Percentiles rank a stretch among this genome's conserved stretches.
Evolutionary conservation across 176 grass and related monocot species (phyloP).

Genomic region (Eremochloa ophiuroides): DNA sequence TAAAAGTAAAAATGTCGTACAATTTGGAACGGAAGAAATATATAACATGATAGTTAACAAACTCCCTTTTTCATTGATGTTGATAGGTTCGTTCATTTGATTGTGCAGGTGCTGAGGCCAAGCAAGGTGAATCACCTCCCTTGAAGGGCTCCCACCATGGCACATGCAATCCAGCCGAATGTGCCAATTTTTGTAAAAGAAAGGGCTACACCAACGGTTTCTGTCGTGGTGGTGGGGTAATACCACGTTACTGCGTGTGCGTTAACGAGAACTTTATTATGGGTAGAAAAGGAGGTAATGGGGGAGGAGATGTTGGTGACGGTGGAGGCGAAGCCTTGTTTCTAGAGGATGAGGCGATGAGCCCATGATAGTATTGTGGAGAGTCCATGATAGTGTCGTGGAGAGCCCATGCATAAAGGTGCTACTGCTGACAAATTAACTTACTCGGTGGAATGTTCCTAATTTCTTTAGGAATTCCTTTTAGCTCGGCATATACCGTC

Average conservation of each 20-base stretch:
- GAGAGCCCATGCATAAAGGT: too few species aligned
- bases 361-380: too few species aligned
- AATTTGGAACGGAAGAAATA: too few species aligned
- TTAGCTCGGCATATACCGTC: too few species aligned
- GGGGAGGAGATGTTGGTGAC: background rate
- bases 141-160: too few species aligned
- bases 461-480: too few species aligned
- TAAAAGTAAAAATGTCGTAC: too few species aligned
- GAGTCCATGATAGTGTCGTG: too few species aligned
- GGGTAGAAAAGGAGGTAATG: background rate
- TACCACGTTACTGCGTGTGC: background rate
- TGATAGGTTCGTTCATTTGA: background rate
- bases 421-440: too few species aligned
- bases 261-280: background rate
- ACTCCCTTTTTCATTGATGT: too few species aligned
- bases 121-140: background rate
- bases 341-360: background rate
- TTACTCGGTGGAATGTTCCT: too few species aligned
- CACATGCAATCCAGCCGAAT: background rate
- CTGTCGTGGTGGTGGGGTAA: background rate
- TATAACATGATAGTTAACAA: background rate
- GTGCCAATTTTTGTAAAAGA: background rate
- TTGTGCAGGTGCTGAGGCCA: background rate
- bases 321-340: background rate
- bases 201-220: background rate